These are phyloP conservation scores for Cucurbita moschata DNA, from an alignment of 306 rosid species.

Conservation along the genomic window DNA sequence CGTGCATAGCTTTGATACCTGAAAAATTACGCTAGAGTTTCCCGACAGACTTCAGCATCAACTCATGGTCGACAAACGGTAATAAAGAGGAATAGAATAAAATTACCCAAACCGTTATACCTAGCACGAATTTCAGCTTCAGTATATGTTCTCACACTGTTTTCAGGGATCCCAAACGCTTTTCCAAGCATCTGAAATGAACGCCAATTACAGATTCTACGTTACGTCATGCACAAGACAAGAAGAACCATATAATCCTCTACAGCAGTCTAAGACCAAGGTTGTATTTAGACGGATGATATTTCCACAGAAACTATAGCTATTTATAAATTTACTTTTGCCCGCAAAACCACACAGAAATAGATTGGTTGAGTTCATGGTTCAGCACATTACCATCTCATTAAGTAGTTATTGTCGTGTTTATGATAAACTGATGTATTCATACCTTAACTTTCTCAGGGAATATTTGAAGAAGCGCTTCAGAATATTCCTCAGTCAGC, in stretches of 20 bases:
- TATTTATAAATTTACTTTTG: neutral
- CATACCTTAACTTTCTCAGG: slow-evolving; percentile 85
- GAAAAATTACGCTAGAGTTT: slow-evolving; percentile 67
- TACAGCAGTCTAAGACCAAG: neutral
- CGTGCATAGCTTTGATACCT: slow-evolving; percentile 88
- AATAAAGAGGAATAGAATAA: slow-evolving; percentile 1
- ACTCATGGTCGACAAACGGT: neutral
- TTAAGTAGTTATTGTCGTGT: neutral
- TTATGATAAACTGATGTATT: slow-evolving; percentile 6
- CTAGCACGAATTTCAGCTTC: slow-evolving; percentile 97
- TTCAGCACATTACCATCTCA: neutral
- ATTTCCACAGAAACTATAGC: neutral
- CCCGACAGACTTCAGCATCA: slow-evolving; percentile 15
- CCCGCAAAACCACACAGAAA: neutral
- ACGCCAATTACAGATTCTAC: neutral
- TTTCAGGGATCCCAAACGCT: slow-evolving; percentile 85
- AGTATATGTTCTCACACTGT: slow-evolving; percentile 68
- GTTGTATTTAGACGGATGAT: neutral
- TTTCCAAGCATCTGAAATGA: slow-evolving; percentile 62
- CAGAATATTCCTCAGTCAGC: slow-evolving; percentile 90
- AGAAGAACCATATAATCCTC: neutral
- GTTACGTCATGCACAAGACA: neutral
- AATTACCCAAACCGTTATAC: slow-evolving; percentile 25
- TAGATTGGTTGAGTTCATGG: neutral
- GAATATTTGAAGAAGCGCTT: slow-evolving; percentile 85